phyloP scores from a whole-genome alignment of 169 alveolate genomes.

The Cryptosporidium sp. region DNA sequence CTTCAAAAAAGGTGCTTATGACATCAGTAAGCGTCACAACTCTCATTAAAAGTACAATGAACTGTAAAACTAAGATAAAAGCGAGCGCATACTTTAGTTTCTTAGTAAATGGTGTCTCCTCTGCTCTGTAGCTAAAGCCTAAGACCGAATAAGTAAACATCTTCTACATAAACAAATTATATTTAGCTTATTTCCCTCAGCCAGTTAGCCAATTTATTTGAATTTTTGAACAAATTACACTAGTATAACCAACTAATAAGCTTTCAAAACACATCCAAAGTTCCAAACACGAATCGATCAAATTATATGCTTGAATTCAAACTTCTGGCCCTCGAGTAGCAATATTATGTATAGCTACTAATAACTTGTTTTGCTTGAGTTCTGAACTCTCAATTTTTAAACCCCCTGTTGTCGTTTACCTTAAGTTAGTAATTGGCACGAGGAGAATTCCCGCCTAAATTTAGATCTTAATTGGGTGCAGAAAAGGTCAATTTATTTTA shows the following conservation, averaged over 20 bases:
- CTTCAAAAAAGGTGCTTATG: constrained; percentile 30
- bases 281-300: not conserved
- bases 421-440: not conserved
- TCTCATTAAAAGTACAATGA: constrained; percentile 9
- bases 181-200: not conserved
- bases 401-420: constrained; percentile 23
- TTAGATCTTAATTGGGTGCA: constrained; percentile 65
- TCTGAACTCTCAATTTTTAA: not conserved
- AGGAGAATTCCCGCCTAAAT: constrained; percentile 46
- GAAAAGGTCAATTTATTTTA: not conserved
- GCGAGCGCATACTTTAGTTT: constrained; percentile 38
- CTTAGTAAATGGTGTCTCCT: constrained; percentile 59
- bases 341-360: not conserved
- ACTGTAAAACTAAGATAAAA: constrained; percentile 33
- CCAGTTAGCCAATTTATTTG: not conserved
- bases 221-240: not conserved
- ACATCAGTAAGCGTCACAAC: constrained; percentile 49
- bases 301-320: not conserved
- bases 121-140: constrained; percentile 59
- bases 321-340: not conserved
- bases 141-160: constrained; percentile 43
- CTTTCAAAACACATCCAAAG: constrained; percentile 2
- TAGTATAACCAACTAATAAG: not conserved
- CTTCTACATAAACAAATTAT: not conserved
- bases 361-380: not conserved